phyloP scores from a whole-genome alignment of 345 rosid species.

The Gossypium thurberi region DNA sequence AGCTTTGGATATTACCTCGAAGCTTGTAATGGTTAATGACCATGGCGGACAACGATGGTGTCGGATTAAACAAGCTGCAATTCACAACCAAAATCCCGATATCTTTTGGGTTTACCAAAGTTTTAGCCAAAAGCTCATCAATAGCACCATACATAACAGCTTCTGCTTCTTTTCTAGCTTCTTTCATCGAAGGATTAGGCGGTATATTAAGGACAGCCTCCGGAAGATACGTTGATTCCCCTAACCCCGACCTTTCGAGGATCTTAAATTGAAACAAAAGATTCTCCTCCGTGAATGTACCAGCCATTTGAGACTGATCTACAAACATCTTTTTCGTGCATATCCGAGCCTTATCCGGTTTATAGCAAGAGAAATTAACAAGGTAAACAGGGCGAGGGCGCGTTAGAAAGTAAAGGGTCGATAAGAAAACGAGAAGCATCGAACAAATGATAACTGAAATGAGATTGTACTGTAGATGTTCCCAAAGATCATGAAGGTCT shows the following conservation, averaged over 20 bases:
- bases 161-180: conserved; percentile 45
- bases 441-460: conserved; percentile 35
- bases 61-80: conserved; percentile 45
- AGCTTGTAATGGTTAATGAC: conserved; percentile 42
- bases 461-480: conserved; percentile 43
- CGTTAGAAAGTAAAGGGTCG: conserved; percentile 38
- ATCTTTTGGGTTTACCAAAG: conserved; percentile 35
- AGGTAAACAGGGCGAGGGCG: conserved; percentile 39
- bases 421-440: conserved; percentile 31
- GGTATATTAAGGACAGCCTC: conserved; percentile 35
- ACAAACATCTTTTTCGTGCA: conserved; percentile 34
- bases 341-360: conserved; percentile 30
- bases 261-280: conserved; percentile 40
- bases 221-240: conserved; percentile 42
- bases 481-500: conserved; percentile 41
- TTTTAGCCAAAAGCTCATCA: conserved; percentile 40
- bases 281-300: conserved; percentile 33
- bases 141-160: conserved; percentile 41
- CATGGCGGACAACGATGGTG: conserved; percentile 48
- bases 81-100: conserved; percentile 44
- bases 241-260: conserved; percentile 44
- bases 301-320: conserved; percentile 23
- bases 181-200: conserved; percentile 36
- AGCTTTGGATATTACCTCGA: conserved; percentile 37
- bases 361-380: conserved; percentile 37